Conservation (phyloP, 305 asterid species). For the Ajuga reptans region DNA sequence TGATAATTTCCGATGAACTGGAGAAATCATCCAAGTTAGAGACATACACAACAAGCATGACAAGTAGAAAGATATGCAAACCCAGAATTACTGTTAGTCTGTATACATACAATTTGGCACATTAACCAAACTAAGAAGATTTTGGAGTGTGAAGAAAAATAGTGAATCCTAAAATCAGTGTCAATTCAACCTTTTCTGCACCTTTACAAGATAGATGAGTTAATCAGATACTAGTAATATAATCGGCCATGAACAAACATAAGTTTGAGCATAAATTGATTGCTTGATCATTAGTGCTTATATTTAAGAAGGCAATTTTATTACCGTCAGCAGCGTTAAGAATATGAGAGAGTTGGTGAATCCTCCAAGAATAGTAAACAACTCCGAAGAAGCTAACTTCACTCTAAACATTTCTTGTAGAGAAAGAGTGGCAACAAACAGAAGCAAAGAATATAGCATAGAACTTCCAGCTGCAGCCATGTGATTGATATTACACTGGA, state of each 20-base stretch:
- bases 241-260: background rate
- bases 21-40: slow-evolving; percentile 31
- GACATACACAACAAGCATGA: slow-evolving; percentile 6
- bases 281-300: background rate
- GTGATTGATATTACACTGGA: slow-evolving; percentile 16
- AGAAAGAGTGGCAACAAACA: slow-evolving; percentile 64
- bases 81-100: background rate
- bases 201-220: background rate
- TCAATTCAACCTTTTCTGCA: background rate
- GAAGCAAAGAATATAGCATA: slow-evolving; percentile 68
- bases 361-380: slow-evolving; percentile 88
- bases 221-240: background rate
- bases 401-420: slow-evolving; percentile 72
- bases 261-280: background rate
- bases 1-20: slow-evolving; percentile 94
- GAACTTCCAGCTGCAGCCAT: slow-evolving; percentile 90
- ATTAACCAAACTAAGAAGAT: background rate
- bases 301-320: slow-evolving; percentile 8
- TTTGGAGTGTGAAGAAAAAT: background rate
- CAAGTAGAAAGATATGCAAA: background rate
- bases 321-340: slow-evolving; percentile 62
- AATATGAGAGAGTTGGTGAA: slow-evolving; percentile 76
- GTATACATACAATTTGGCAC: background rate
- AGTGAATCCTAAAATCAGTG: background rate
- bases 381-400: slow-evolving; percentile 76